Conservation (phyloP, 106 monocot species). For the Phalaenopsis equestris region DNA sequence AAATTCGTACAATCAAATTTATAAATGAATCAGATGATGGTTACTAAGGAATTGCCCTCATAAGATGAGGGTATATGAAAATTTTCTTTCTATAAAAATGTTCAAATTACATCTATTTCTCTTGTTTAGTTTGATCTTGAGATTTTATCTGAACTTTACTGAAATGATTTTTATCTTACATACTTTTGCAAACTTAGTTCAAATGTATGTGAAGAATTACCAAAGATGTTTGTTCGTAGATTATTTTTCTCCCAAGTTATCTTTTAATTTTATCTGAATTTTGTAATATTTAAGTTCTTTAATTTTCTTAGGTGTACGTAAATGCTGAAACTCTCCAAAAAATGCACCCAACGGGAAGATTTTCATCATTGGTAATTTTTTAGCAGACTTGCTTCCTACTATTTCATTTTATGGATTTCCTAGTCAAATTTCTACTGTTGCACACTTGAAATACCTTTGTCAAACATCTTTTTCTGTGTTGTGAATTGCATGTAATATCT, state of each 20-base stretch:
- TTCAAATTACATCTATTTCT: neutral
- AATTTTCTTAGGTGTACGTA: slow-evolving; percentile 32
- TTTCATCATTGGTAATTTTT: slow-evolving; percentile 35
- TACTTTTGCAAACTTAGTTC: too few species aligned
- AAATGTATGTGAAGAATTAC: neutral
- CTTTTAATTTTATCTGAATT: neutral
- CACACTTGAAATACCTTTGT: neutral
- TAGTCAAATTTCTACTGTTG: neutral
- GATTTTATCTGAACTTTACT: neutral
- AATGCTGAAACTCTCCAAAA: slow-evolving; percentile 35
- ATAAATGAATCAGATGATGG: too few species aligned
- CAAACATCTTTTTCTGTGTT: neutral
- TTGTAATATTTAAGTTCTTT: neutral
- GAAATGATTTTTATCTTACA: neutral
- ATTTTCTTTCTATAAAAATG: too few species aligned
- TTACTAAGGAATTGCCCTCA: too few species aligned
- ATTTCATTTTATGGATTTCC: neutral
- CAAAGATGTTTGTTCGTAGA: neutral
- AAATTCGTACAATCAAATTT: too few species aligned
- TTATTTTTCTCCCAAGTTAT: neutral
- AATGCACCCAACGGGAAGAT: slow-evolving; percentile 13
- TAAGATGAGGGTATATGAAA: too few species aligned
- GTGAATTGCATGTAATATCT: neutral
- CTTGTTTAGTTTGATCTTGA: neutral
- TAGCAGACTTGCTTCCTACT: neutral